These are phyloP conservation scores for Notholithocarpus densiflorus DNA, from an alignment of 306 rosid species.

Conservation along the genomic window DNA sequence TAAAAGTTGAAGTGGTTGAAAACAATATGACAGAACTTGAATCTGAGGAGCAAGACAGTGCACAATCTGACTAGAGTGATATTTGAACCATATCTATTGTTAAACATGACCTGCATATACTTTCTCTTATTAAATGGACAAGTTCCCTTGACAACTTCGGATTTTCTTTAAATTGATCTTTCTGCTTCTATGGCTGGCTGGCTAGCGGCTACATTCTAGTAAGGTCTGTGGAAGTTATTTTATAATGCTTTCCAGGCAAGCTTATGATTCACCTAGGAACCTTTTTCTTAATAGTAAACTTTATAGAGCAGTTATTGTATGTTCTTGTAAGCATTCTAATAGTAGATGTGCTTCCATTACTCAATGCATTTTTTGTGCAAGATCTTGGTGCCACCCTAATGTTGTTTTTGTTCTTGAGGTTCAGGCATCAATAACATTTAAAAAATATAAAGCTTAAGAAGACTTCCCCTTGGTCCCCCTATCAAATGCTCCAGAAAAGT, in stretches of 20 bases:
- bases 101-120: neutral
- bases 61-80: neutral
- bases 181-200: neutral
- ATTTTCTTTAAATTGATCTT: neutral
- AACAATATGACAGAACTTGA: constrained; percentile 11
- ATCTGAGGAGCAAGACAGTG: constrained; percentile 5
- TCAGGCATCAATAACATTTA: no score
- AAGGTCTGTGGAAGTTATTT: neutral
- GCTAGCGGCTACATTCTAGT: neutral
- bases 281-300: no score
- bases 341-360: no score
- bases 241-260: neutral
- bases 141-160: neutral
- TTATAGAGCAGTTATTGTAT: no score
- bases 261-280: no score
- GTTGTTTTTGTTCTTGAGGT: no score
- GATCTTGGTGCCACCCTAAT: no score
- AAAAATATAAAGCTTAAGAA: no score
- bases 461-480: neutral
- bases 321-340: no score
- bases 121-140: neutral
- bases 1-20: constrained; percentile 14
- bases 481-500: neutral
- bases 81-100: neutral
- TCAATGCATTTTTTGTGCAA: no score